phyloP scores from a whole-genome alignment of 345 rosid genomes.

The Rhodamnia argentea region DNA sequence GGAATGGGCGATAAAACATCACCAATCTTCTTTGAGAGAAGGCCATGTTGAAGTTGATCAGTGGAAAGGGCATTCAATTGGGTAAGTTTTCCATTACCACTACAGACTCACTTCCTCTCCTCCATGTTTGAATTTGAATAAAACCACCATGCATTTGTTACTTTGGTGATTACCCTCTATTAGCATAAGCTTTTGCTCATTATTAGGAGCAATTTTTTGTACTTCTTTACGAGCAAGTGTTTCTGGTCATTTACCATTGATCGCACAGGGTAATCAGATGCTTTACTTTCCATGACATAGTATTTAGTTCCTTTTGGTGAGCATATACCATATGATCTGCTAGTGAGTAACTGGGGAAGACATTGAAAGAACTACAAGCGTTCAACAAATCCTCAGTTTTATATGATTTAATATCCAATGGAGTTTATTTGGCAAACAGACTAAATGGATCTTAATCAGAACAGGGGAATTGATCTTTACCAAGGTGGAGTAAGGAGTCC shows the following conservation, averaged over 20 bases:
- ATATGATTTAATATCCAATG: background rate
- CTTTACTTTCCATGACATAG: background rate
- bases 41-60: slow-evolving; percentile 48
- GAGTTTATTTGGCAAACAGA: background rate
- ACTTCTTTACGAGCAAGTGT: background rate
- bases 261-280: background rate
- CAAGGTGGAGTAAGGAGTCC: background rate
- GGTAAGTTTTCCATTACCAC: slow-evolving; percentile 22
- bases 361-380: background rate
- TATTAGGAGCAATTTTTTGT: background rate
- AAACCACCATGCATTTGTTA: background rate
- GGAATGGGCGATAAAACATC: slow-evolving; percentile 59
- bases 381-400: background rate
- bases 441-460: background rate
- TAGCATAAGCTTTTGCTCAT: background rate
- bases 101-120: background rate
- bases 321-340: background rate
- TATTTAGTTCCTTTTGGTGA: background rate
- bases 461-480: background rate
- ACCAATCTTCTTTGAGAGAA: slow-evolving; percentile 32
- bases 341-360: background rate
- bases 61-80: slow-evolving; percentile 70
- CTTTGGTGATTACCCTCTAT: background rate
- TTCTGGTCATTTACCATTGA: background rate
- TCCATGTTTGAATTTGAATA: background rate